These are phyloP conservation scores for Cladosporium sp. DNA, from an alignment of 2,329 filamentous ascomycete genomes.

Conservation along the genomic window DNA sequence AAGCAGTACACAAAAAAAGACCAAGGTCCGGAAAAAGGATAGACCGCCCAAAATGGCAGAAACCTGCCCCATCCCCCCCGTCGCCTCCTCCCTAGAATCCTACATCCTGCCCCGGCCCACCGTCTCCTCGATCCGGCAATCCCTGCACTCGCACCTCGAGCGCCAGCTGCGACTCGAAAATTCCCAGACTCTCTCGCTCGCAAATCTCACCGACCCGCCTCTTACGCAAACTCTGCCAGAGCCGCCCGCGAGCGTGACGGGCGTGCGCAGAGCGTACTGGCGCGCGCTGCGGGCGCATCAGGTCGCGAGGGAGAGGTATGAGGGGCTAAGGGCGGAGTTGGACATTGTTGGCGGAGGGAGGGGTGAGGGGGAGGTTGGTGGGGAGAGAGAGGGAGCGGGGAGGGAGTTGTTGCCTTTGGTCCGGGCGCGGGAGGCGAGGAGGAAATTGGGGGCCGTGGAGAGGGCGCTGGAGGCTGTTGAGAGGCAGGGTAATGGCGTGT, in stretches of 20 bases:
- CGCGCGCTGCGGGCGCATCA: conserved; percentile 26
- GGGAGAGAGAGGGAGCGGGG: background rate
- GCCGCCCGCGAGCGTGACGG: conserved; percentile 17
- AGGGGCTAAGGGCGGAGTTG: conserved; percentile 25
- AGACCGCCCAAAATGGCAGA: background rate
- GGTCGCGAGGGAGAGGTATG: conserved; percentile 24
- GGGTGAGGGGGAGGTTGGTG: background rate
- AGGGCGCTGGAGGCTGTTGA: conserved; percentile 3
- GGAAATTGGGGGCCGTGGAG: conserved; percentile 4
- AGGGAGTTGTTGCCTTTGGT: conserved; percentile 4
- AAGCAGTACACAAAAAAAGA: background rate
- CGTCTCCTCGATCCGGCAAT: conserved; percentile 22
- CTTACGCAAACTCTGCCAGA: conserved; percentile 3
- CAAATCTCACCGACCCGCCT: conserved; percentile 8
- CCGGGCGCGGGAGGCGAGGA: conserved; percentile 1
- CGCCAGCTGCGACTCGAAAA: conserved; percentile 11
- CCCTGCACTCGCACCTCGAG: conserved; percentile 22
- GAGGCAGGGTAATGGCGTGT: background rate
- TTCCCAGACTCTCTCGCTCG: conserved; percentile 14
- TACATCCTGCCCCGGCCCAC: conserved; percentile 27
- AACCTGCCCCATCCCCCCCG: conserved; percentile 24
- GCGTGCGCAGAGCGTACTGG: conserved; percentile 27
- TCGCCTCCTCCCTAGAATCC: conserved; percentile 23
- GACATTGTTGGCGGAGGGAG: background rate
- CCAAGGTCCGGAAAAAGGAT: too few species aligned